A percentile compares a stretch with the other conserved stretches of the same genome.
Conservation (phyloP, 2,329 filamentous ascomycete species). For the Fusarium sp. region DNA sequence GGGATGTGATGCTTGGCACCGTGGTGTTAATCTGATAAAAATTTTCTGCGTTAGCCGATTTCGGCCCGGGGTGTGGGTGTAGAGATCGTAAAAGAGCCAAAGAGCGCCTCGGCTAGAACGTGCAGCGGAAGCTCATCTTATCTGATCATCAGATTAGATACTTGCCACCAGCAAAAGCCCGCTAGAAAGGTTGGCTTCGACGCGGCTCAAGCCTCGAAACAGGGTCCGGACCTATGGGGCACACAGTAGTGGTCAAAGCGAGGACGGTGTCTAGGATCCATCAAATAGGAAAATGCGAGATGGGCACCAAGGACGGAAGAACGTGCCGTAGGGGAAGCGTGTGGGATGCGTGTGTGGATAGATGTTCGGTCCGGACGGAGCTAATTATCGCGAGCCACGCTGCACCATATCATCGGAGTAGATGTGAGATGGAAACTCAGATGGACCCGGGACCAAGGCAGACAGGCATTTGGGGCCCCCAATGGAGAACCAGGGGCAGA, state of each 20-base stretch:
- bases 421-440: background rate
- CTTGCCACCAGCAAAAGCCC: slow-evolving; percentile 29
- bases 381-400: slow-evolving; percentile 9
- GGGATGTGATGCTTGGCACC: slow-evolving; percentile 6
- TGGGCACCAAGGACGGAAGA: slow-evolving; percentile 7
- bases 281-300: slow-evolving; percentile 19
- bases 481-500: background rate
- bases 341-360: slow-evolving; percentile 14
- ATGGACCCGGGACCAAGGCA: background rate
- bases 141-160: slow-evolving; percentile 64
- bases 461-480: slow-evolving; percentile 1
- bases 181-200: slow-evolving; percentile 22
- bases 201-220: slow-evolving; percentile 1
- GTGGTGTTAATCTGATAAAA: slow-evolving; percentile 48
- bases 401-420: slow-evolving; percentile 3
- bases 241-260: slow-evolving; percentile 8
- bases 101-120: background rate
- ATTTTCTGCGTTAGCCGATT: slow-evolving; percentile 41
- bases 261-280: slow-evolving; percentile 6
- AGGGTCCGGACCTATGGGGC: background rate
- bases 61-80: slow-evolving; percentile 40
- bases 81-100: slow-evolving; percentile 4
- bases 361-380: slow-evolving; percentile 18
- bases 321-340: background rate
- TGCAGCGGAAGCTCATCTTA: slow-evolving; percentile 54